A percentile compares a stretch with the other conserved stretches of the same genome.
These are phyloP conservation scores for Malassezia nana DNA, from an alignment of 1,284 basidiomycete species.

Conservation along the genomic window DNA sequence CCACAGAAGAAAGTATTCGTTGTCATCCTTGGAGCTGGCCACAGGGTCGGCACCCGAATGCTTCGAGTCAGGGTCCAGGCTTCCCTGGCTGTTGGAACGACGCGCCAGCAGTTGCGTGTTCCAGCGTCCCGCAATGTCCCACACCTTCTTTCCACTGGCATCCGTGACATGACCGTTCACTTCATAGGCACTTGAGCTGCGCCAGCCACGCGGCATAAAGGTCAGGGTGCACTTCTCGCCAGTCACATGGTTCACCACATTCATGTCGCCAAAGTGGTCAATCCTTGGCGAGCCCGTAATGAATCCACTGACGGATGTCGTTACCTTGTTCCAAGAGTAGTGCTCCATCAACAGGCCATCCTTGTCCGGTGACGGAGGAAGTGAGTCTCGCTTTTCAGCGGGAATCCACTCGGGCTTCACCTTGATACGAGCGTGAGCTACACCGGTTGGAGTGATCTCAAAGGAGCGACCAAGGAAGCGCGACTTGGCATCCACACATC, in stretches of 20 bases:
- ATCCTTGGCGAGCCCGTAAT: conserved; percentile 86
- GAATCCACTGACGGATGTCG: conserved; percentile 62
- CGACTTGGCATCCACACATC: conserved; percentile 51
- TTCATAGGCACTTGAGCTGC: conserved; percentile 80
- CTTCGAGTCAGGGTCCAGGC: conserved; percentile 61
- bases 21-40: conserved; percentile 49
- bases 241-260: conserved; percentile 84
- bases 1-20: conserved; percentile 76
- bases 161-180: conserved; percentile 76
- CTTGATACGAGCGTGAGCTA: conserved; percentile 77
- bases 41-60: conserved; percentile 33
- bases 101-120: conserved; percentile 85
- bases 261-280: conserved; percentile 88
- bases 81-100: conserved; percentile 54
- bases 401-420: conserved; percentile 49
- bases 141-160: conserved; percentile 58
- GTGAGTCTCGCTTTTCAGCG: conserved; percentile 14
- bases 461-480: conserved; percentile 67
- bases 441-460: conserved; percentile 87
- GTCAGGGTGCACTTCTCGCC: conserved; percentile 79
- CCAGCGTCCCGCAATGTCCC: conserved; percentile 94
- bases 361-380: conserved; percentile 4
- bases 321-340: conserved; percentile 78
- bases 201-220: conserved; percentile 92
- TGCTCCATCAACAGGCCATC: conserved; percentile 53